Conservation (phyloP, 2,329 filamentous ascomycete species). For the Neofusicoccum kwambonambiense region DNA sequence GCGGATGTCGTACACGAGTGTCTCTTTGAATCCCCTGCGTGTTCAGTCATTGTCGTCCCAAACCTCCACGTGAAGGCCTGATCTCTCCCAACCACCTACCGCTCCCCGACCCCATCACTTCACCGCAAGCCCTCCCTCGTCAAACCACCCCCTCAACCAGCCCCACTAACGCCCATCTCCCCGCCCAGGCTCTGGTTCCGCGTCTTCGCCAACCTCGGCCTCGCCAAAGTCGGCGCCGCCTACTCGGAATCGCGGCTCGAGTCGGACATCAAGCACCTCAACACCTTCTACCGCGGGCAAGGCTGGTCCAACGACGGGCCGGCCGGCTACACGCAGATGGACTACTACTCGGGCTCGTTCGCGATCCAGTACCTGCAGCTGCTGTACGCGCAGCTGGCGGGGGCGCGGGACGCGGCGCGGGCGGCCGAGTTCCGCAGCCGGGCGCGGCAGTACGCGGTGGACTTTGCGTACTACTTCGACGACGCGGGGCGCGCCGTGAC, state of each 20-base stretch:
- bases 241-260: constrained; percentile 70
- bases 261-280: constrained; percentile 72
- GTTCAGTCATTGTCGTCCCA: too few relatives aligned
- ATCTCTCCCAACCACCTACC: too few relatives aligned
- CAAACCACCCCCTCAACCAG: constrained; percentile 45
- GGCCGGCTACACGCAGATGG: constrained; percentile 77
- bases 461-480: constrained; percentile 76
- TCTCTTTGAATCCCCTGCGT: too few relatives aligned
- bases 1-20: too few relatives aligned
- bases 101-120: too few relatives aligned
- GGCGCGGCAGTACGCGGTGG: constrained; percentile 64
- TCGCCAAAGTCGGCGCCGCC: constrained; percentile 71
- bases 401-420: constrained; percentile 61
- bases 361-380: constrained; percentile 80
- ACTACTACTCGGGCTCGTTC: constrained; percentile 81
- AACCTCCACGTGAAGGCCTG: too few relatives aligned
- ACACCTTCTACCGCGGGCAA: constrained; percentile 78
- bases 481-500: constrained; percentile 69
- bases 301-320: constrained; percentile 84
- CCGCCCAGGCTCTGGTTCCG: constrained; percentile 66
- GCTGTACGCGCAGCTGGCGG: constrained; percentile 70
- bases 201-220: constrained; percentile 76
- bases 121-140: background rate
- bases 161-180: constrained; percentile 54
- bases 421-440: constrained; percentile 68